phyloP scores from a whole-genome alignment of 371 early-diverging fungal genomes.

The Mucor sp. region DNA sequence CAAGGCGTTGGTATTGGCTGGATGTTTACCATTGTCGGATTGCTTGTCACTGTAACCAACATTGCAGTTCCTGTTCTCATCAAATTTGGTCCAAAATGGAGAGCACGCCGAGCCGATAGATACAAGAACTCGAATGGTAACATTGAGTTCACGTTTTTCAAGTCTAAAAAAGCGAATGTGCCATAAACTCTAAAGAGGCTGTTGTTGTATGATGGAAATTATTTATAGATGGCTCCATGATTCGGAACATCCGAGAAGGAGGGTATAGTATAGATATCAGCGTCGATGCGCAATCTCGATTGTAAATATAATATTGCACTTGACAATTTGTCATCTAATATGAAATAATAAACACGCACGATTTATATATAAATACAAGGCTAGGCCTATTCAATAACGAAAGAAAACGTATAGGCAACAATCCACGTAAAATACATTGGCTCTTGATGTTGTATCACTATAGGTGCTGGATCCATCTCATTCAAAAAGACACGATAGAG shows the following conservation, averaged over 20 bases:
- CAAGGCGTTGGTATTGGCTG: slow-evolving; percentile 26
- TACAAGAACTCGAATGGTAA: neutral
- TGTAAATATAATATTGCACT: too few relatives aligned
- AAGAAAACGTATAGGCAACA: neutral
- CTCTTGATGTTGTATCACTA: neutral
- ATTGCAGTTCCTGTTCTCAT: slow-evolving; percentile 15
- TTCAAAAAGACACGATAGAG: neutral
- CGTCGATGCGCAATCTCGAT: too few relatives aligned
- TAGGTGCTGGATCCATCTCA: neutral
- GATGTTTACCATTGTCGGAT: slow-evolving; percentile 24
- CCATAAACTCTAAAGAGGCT: neutral
- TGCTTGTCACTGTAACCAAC: slow-evolving; percentile 10
- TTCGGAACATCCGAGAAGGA: neutral
- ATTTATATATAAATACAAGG: too few relatives aligned
- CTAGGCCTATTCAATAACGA: too few relatives aligned
- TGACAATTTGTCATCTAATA: too few relatives aligned
- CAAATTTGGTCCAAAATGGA: slow-evolving; percentile 28
- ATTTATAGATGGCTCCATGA: neutral
- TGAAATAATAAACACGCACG: too few relatives aligned
- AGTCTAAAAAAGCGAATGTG: neutral
- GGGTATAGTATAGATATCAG: too few relatives aligned
- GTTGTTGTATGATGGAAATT: neutral
- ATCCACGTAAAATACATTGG: too few relatives aligned
- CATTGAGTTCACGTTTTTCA: neutral
- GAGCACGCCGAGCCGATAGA: slow-evolving; percentile 11